Evolutionary conservation across 805 yeast species (phyloP), one percentile per base, ranked within the genome.

Genomic region (Pichia nanzhaoensis): DNA sequence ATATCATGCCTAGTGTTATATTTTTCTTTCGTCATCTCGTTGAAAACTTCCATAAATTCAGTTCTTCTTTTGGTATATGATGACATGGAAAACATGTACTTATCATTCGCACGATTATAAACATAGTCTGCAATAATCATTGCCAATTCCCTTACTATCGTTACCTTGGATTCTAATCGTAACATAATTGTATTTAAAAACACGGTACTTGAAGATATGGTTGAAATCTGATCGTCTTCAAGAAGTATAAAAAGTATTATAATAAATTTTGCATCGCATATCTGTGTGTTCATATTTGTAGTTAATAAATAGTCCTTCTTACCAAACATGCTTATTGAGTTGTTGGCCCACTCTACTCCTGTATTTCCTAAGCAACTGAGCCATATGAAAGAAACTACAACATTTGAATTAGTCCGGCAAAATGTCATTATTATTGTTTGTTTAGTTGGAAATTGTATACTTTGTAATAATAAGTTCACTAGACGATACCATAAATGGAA

Each of bases 81-180:
- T 14, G 50, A 44, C 1, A 58, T 56, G 17, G 59, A 53, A 47
- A 67, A 70, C 47, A 57, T 56, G 8, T 61, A 59, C 3, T 63
- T 56, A 1, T 61, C 57, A 5, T 64, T 59, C 4, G 51, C 39
- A 58, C 54, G 50, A 49, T 51, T 48, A 50, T 75, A 69, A 1
- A 77, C 56, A 14, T 58, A 55, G 53, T 81, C 82, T 1, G 85
- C 86, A 6, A 82, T 58, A 14, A 73, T 55, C 59, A 82, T 75
- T 0, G 81, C 89, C 28, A 80, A 59, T 13, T 67, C 55, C 45
- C 85, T 70, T 2, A 71, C 61, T n/a, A 55, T 57, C 1, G 59
- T 54, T 1, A 77, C 68, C 37, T 69, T 68, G 0, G 83, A 74
- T 21, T 69, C 70, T n/a, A 84, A 65, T 32, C 82, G 66, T 41